Conservation (phyloP, 257 asterid genomes). For the Lycium barbarum region DNA sequence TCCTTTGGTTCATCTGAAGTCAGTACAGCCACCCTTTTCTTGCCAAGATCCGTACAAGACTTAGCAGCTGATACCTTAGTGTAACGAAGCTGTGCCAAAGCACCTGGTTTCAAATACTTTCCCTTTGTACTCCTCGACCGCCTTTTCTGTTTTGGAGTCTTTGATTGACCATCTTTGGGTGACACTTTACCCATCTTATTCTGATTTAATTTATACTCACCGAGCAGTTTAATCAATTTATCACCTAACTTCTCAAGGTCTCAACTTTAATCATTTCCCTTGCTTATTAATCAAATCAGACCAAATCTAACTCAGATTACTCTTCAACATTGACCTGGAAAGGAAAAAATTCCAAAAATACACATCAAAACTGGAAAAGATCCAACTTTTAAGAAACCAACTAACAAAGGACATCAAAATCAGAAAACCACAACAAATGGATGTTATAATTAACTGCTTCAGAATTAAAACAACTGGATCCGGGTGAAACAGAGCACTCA, state of each 20-base stretch:
- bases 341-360: neutral
- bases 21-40: constrained; percentile 72
- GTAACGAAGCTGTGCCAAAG: constrained; percentile 84
- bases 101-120: constrained; percentile 87
- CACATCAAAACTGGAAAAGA: neutral
- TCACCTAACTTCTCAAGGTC: neutral
- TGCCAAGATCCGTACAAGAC: constrained; percentile 82
- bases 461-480: neutral
- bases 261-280: neutral
- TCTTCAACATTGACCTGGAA: neutral
- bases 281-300: neutral
- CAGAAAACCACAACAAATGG: neutral
- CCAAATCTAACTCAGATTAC: neutral
- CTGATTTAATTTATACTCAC: neutral
- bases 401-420: neutral
- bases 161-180: constrained; percentile 59
- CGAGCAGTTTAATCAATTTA: neutral
- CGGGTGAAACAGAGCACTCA: neutral
- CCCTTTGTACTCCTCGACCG: constrained; percentile 50
- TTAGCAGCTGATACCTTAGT: constrained; percentile 73
- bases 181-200: constrained; percentile 45
- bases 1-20: constrained; percentile 44
- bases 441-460: neutral
- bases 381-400: neutral
- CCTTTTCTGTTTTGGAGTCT: constrained; percentile 60